phyloP scores from a whole-genome alignment of 176 grass and related monocot genomes.

The Metroxylon sagu region DNA sequence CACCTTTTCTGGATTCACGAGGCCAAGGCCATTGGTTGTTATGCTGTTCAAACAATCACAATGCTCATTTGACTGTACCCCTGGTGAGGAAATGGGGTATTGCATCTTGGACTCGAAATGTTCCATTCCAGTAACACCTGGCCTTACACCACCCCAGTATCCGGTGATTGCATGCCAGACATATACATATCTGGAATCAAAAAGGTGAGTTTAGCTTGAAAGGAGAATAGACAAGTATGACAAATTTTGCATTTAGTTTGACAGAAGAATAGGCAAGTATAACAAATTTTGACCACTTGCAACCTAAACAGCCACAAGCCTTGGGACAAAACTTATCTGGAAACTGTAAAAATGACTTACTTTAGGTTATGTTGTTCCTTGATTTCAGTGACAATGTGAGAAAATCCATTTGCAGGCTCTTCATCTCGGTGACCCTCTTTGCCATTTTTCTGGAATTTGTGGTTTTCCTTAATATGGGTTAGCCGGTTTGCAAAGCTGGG shows the following conservation, averaged over 20 bases:
- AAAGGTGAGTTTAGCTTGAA: too few relatives aligned
- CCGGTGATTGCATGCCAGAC: conserved; percentile 49
- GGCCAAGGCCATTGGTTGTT: conserved; percentile 40
- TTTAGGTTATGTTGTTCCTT: conserved; percentile 39
- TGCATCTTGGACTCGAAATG: conserved; percentile 39
- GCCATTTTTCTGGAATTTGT: conserved; percentile 34
- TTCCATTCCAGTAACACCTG: conserved; percentile 18
- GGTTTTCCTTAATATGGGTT: conserved; percentile 31
- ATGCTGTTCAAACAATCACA: conserved; percentile 32
- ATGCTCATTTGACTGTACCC: not conserved
- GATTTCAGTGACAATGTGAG: conserved; percentile 24
- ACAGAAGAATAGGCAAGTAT: too few relatives aligned
- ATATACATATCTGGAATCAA: conserved; percentile 24
- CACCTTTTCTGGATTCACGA: conserved; percentile 43
- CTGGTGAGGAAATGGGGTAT: conserved; percentile 38
- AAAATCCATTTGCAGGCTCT: too few relatives aligned
- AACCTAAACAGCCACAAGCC: too few relatives aligned
- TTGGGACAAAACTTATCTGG: too few relatives aligned
- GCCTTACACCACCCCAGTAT: conserved; percentile 40
- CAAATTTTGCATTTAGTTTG: too few relatives aligned
- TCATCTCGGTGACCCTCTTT: too few relatives aligned
- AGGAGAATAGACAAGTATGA: too few relatives aligned
- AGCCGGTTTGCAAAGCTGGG: conserved; percentile 42
- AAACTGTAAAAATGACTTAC: conserved; percentile 13
- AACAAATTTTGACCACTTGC: too few relatives aligned